Conservation (phyloP, 208 protist genomes). For the Strigomonas galati region DNA sequence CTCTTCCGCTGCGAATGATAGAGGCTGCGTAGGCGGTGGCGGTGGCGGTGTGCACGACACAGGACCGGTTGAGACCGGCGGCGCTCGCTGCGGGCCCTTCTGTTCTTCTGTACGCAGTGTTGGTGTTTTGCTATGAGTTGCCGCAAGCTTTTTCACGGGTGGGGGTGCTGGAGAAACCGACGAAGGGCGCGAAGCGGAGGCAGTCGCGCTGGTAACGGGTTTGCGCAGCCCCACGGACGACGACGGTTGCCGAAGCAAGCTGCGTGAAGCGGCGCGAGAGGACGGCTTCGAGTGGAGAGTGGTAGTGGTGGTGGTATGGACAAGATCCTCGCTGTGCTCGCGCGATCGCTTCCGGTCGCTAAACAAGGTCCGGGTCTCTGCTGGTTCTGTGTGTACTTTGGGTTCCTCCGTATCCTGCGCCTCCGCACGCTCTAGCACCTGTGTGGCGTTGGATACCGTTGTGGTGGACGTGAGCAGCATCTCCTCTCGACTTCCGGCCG, state of each 20-base stretch:
- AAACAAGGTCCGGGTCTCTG: no score
- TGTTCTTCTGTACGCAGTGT: no score
- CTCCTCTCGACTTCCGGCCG: background rate
- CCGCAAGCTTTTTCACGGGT: no score
- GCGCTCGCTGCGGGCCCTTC: background rate
- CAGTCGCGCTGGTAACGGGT: no score
- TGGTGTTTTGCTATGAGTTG: no score
- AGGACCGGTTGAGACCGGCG: background rate
- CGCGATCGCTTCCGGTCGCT: no score
- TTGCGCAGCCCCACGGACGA: slow-evolving; percentile 1
- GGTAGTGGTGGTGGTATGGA: no score
- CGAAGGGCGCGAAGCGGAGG: no score
- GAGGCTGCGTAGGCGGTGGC: background rate
- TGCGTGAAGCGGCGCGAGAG: background rate
- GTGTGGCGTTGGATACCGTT: background rate
- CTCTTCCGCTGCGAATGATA: background rate
- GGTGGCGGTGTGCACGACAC: background rate
- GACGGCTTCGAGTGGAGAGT: no score
- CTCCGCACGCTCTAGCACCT: background rate
- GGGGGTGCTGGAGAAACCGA: no score
- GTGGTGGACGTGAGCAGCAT: background rate
- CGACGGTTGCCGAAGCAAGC: slow-evolving; percentile 6
- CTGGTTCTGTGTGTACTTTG: no score
- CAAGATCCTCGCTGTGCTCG: no score
- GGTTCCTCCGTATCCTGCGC: background rate